Percentiles rank a stretch among this genome's conserved stretches.
These are phyloP conservation scores for Wallacemonas sp. DNA, from an alignment of 208 protist genomes.

Conservation along the genomic window DNA sequence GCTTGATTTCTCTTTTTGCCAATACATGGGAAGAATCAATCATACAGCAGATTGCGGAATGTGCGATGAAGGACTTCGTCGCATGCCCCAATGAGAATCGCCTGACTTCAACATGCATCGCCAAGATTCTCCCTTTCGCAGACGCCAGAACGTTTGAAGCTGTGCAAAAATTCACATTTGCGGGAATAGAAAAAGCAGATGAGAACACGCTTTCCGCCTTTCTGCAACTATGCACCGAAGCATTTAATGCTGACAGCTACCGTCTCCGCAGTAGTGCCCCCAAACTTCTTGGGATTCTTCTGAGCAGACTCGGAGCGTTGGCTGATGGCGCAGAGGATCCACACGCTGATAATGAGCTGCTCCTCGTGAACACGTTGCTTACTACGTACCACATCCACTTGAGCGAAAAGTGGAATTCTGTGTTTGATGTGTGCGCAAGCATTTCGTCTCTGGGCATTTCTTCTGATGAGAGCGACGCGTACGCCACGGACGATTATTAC, in stretches of 20 bases:
- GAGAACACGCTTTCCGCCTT: slow-evolving; percentile 23
- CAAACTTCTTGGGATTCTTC: slow-evolving; percentile 17
- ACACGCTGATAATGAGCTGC: slow-evolving; percentile 18
- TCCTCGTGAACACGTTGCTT: slow-evolving; percentile 26
- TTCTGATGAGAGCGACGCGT: slow-evolving; percentile 8
- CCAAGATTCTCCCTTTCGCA: slow-evolving; percentile 16
- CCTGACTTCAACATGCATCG: not conserved
- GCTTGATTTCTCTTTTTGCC: slow-evolving; percentile 28
- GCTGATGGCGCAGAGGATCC: slow-evolving; percentile 22
- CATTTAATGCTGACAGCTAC: slow-evolving; percentile 21
- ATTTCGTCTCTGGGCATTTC: slow-evolving; percentile 24
- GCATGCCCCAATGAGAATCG: slow-evolving; percentile 7
- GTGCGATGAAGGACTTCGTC: slow-evolving; percentile 22
- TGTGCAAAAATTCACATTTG: not conserved
- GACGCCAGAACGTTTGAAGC: slow-evolving; percentile 2
- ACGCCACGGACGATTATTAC: slow-evolving; percentile 39
- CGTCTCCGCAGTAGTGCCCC: slow-evolving; percentile 14
- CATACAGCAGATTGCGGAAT: slow-evolving; percentile 1
- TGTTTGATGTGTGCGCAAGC: slow-evolving; percentile 33
- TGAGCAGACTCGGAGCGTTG: slow-evolving; percentile 15
- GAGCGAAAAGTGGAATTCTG: slow-evolving; percentile 9
- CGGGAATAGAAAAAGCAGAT: not conserved
- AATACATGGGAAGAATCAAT: slow-evolving; percentile 13
- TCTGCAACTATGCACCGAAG: slow-evolving; percentile 32
- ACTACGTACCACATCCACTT: slow-evolving; percentile 29